Base-by-base conservation (phyloP, 208 protist species). In the Crithidia bombi region DNA sequence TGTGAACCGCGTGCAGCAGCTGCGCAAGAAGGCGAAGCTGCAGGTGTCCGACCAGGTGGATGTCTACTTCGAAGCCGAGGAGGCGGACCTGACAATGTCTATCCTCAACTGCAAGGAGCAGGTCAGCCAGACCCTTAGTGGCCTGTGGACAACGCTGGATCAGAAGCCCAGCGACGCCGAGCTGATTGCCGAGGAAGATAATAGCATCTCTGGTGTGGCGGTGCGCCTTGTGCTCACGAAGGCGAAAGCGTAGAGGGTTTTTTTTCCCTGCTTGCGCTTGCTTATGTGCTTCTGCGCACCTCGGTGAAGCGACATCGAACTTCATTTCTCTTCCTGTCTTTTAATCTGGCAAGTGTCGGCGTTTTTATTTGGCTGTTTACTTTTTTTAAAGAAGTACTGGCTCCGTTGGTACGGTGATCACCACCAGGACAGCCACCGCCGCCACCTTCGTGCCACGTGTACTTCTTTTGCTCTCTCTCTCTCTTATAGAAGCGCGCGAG, bases 1-100 rank as follows among this genome's bases (percentile, higher is more conserved):
- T 39, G 84, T 98, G 19, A 97, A 95, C 64, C 92, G 92, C 21
- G 89, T 99, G 14, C 98, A 99, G 89, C 92, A 98, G 84, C 80
- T 99, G 33, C 93, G 98, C 75, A 99, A 99, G 85, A 94, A 97
- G 88, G 95, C 93, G 4, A 82, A 83, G 35, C 83, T 98, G 25
- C 21, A 67, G 49, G 66, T 94, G 15, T 86, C 86, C 5, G 91
- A 97, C 69, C 23, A 69, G 25, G 70, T 96, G 6, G 69, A 86
- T 26, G 78, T 97, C 12, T 96, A 90, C 85, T 96, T 89, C 59
- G 72, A 84, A 51, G 65, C 75, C 33, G 88, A 93, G 54, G 90
- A 95, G 23, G 78, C 81, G 4, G 91, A 93, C 25, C 78, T 96
- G n/a, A 79, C 74, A 54, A 74, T 57, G 21, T 94, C 88, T n/a